Evolutionary conservation across 352 stramenopile species (phyloP).

Genomic region (Phytophthora cajani): DNA sequence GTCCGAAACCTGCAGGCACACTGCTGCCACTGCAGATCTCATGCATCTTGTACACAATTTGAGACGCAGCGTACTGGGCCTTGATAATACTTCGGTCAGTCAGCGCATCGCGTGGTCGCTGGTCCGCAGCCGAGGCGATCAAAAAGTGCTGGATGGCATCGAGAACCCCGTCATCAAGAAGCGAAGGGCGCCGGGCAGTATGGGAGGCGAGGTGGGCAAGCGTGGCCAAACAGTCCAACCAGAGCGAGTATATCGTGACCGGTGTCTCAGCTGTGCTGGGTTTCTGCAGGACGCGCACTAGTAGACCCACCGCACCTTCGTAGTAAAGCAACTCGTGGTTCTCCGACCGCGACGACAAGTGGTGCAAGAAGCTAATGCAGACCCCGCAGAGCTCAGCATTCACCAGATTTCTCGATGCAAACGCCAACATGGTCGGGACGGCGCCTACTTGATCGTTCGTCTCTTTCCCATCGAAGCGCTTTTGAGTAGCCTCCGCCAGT

Average conservation of each 20-base stretch:
- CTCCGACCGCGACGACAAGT: slow-evolving; percentile 67
- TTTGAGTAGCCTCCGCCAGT: slow-evolving; percentile 54
- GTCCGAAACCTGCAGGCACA: slow-evolving; percentile 7
- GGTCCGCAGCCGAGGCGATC: slow-evolving; percentile 42
- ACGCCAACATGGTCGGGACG: slow-evolving; percentile 70
- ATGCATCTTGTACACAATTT: slow-evolving; percentile 72
- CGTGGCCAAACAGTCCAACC: slow-evolving; percentile 56
- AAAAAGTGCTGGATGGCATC: slow-evolving; percentile 75
- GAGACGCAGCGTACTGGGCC: slow-evolving; percentile 56
- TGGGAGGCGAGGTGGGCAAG: slow-evolving; percentile 68
- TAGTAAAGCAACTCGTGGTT: slow-evolving; percentile 74
- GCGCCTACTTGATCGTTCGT: slow-evolving; percentile 45
- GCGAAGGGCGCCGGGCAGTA: slow-evolving; percentile 36
- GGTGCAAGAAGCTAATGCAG: slow-evolving; percentile 73
- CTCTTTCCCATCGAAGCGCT: slow-evolving; percentile 26
- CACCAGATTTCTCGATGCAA: slow-evolving; percentile 62
- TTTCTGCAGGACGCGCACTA: slow-evolving; percentile 64
- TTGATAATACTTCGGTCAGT: slow-evolving; percentile 58
- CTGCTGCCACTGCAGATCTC: slow-evolving; percentile 48
- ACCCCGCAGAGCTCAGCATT: slow-evolving; percentile 72
- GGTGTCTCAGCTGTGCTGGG: slow-evolving; percentile 41
- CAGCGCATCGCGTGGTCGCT: slow-evolving; percentile 44
- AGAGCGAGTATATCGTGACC: slow-evolving; percentile 60
- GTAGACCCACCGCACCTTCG: slow-evolving; percentile 63
- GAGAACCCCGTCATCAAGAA: slow-evolving; percentile 70